These are phyloP conservation scores for Plasmodium inui DNA, from an alignment of 169 alveolate genomes.

Conservation along the genomic window DNA sequence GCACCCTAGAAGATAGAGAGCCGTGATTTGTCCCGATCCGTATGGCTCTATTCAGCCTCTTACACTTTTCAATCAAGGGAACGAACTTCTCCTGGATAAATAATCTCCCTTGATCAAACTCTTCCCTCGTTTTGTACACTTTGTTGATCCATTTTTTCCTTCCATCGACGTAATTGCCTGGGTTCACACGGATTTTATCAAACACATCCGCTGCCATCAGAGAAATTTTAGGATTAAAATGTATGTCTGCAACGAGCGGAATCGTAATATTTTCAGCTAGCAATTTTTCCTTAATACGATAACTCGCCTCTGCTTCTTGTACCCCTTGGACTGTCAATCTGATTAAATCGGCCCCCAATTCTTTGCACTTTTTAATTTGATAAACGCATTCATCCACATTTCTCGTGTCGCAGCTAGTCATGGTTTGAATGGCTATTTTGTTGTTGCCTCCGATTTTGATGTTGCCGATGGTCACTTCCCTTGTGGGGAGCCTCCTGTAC, in stretches of 20 bases:
- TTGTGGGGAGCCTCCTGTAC: conserved; percentile 81
- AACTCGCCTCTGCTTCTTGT: conserved; percentile 85
- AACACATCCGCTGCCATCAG: conserved; percentile 86
- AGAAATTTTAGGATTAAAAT: conserved; percentile 89
- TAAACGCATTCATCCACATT: conserved; percentile 85
- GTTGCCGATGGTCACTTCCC: conserved; percentile 83
- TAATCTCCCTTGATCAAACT: conserved; percentile 81
- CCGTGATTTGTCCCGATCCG: conserved; percentile 90
- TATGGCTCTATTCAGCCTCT: conserved; percentile 81
- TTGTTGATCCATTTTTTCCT: conserved; percentile 85
- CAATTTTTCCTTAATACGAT: conserved; percentile 79
- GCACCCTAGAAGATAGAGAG: conserved; percentile 85
- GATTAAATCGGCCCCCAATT: conserved; percentile 86
- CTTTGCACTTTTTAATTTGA: conserved; percentile 84
- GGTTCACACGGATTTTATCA: conserved; percentile 89
- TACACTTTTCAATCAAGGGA: conserved; percentile 87
- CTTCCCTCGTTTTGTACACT: conserved; percentile 81
- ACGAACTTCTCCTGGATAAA: conserved; percentile 78
- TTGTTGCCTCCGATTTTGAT: conserved; percentile 85
- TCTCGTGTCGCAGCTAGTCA: conserved; percentile 86
- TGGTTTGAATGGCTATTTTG: conserved; percentile 88
- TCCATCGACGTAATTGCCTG: conserved; percentile 90
- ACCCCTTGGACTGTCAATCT: conserved; percentile 89
- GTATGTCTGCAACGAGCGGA: conserved; percentile 90
- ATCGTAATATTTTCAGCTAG: conserved; percentile 78